These are phyloP conservation scores for Filobasidium uniguttulatum DNA, from an alignment of 1,284 basidiomycete genomes.

Conservation along the genomic window DNA sequence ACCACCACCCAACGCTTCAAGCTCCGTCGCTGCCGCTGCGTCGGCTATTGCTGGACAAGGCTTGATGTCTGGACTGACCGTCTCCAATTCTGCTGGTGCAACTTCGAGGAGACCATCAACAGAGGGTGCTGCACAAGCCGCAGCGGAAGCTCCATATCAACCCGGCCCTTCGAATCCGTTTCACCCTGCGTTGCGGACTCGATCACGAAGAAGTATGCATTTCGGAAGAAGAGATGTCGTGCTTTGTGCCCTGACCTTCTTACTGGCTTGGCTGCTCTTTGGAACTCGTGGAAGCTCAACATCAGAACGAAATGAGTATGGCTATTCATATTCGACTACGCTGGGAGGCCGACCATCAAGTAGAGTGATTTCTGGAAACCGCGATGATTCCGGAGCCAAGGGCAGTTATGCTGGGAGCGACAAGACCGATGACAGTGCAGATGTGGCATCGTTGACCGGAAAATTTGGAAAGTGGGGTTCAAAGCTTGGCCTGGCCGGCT, in stretches of 20 bases:
- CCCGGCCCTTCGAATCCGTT: slow-evolving; percentile 10
- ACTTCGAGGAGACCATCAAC: neutral
- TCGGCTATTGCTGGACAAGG: too few relatives aligned
- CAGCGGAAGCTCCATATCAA: slow-evolving; percentile 13
- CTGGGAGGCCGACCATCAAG: neutral
- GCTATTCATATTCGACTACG: too few relatives aligned
- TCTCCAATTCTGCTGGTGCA: too few relatives aligned
- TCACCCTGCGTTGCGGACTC: slow-evolving; percentile 5
- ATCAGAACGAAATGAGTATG: too few relatives aligned
- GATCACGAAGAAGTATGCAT: slow-evolving; percentile 13
- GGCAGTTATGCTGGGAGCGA: neutral
- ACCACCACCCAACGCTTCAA: neutral
- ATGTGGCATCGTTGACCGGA: neutral
- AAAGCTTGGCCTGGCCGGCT: neutral
- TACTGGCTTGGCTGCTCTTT: slow-evolving; percentile 24
- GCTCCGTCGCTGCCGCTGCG: too few relatives aligned
- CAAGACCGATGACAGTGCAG: neutral
- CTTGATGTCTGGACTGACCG: too few relatives aligned
- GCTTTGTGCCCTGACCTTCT: slow-evolving; percentile 27
- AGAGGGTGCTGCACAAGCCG: neutral
- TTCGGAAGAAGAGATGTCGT: slow-evolving; percentile 31
- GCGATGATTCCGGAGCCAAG: neutral
- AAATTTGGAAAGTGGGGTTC: neutral
- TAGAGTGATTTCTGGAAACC: neutral
- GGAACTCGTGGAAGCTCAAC: too few relatives aligned